phyloP scores from a whole-genome alignment of 2,329 filamentous ascomycete genomes.

The Parafenestella ontariensis region DNA sequence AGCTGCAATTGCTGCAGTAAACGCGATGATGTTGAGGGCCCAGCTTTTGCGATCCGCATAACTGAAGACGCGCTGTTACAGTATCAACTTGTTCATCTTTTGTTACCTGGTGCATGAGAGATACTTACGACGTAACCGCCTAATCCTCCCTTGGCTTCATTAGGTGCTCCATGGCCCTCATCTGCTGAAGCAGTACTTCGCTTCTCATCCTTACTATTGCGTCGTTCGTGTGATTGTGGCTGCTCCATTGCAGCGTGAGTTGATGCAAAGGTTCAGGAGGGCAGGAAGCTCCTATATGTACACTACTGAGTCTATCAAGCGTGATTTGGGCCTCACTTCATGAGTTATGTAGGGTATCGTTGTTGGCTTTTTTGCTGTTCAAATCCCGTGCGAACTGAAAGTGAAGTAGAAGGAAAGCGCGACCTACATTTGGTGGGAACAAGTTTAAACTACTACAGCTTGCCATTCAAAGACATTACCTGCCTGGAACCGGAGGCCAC shows the following conservation, averaged over 20 bases:
- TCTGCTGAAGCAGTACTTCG: constrained; percentile 1
- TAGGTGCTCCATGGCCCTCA: constrained; percentile 10
- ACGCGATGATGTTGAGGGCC: constrained; percentile 38
- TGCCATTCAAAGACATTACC: too few relatives aligned
- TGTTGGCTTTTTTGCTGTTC: too few relatives aligned
- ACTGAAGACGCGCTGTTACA: constrained; percentile 41
- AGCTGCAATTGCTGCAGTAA: constrained; percentile 51
- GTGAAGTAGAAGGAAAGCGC: too few relatives aligned
- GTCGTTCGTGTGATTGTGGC: constrained; percentile 3
- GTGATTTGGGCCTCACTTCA: too few relatives aligned
- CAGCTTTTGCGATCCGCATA: constrained; percentile 44
- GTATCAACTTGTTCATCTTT: constrained; percentile 7
- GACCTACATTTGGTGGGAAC: too few relatives aligned
- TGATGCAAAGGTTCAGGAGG: neutral
- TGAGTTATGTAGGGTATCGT: too few relatives aligned
- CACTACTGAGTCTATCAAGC: too few relatives aligned
- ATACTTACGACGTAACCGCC: constrained; percentile 33
- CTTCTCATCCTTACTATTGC: constrained; percentile 10
- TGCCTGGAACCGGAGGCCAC: too few relatives aligned
- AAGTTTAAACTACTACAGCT: too few relatives aligned
- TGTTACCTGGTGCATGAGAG: neutral
- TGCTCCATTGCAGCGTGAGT: constrained; percentile 12
- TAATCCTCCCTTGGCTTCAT: constrained; percentile 25
- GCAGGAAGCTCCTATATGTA: too few relatives aligned
- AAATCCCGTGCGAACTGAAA: too few relatives aligned